Evolutionary conservation across 768 basidiomycete genomes (phyloP).

Genomic region (Erythrobasidium yunnanense): DNA sequence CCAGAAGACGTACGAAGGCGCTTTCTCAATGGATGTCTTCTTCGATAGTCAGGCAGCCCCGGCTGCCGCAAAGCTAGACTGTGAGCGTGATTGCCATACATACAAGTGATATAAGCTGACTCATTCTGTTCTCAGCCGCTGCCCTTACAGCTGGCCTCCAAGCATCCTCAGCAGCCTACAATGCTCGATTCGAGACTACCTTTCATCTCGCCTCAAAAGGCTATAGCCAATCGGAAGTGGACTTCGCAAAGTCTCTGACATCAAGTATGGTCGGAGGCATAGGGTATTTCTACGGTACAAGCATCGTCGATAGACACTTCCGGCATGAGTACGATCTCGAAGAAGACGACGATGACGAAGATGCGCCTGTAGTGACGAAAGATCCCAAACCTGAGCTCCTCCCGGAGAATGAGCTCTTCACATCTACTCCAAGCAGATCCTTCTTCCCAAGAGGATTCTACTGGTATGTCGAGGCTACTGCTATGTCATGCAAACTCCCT

Average conservation of each 20-base stretch:
- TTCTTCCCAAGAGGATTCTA: conserved; percentile 98
- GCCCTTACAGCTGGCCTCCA: conserved; percentile 60
- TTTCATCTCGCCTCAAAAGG: conserved; percentile 57
- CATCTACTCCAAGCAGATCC: conserved; percentile 86
- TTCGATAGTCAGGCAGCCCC: conserved; percentile 54
- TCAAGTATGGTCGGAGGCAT: conserved; percentile 85
- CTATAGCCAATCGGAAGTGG: conserved; percentile 49
- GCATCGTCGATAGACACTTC: conserved; percentile 72
- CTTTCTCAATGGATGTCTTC: conserved; percentile 79
- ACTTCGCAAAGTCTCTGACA: conserved; percentile 77
- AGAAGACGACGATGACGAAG: conserved; percentile 47
- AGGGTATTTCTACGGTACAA: conserved; percentile 86
- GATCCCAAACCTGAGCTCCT: conserved; percentile 47
- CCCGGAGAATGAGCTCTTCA: conserved; percentile 64
- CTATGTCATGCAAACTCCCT: not conserved
- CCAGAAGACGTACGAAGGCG: conserved; percentile 73
- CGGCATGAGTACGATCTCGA: conserved; percentile 81
- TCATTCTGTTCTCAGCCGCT: conserved; percentile 46
- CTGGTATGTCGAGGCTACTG: conserved; percentile 49
- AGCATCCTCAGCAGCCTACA: conserved; percentile 54
- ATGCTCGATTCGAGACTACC: conserved; percentile 54
- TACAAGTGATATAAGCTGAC: not conserved
- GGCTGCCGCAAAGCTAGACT: conserved; percentile 48
- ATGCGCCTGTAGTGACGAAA: conserved; percentile 36
- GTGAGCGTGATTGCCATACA: conserved; percentile 46